These are phyloP conservation scores for Eimeria tenella DNA, from an alignment of 169 alveolate species.

Conservation along the genomic window DNA sequence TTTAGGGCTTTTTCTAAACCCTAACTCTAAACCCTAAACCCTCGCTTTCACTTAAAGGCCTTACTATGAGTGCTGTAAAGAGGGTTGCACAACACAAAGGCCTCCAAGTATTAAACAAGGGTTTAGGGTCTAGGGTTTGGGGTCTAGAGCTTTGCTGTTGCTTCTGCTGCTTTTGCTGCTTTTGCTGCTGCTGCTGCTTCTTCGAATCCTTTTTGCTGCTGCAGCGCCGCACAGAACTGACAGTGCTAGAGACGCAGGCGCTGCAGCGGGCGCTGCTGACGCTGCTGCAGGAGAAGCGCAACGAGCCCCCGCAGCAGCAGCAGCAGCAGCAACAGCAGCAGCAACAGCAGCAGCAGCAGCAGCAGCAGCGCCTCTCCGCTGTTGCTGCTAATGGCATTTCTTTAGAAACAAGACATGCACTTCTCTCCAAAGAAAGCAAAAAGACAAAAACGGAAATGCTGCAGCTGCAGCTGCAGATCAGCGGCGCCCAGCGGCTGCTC, in stretches of 20 bases:
- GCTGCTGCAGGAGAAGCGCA: constrained; percentile 22
- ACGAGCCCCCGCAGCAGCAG: background rate
- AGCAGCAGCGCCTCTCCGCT: constrained; percentile 4
- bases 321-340: constrained; percentile 41
- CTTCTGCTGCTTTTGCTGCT: background rate
- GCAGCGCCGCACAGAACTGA: constrained; percentile 27
- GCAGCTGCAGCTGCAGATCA: constrained; percentile 1
- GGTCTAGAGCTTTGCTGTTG: too few species aligned
- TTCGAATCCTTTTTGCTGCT: constrained; percentile 12
- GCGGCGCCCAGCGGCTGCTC: constrained; percentile 27
- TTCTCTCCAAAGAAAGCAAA: background rate
- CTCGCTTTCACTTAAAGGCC: background rate
- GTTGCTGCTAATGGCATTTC: background rate
- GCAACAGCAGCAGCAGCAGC: background rate
- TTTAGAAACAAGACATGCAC: background rate
- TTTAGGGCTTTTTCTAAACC: background rate
- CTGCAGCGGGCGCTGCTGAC: background rate
- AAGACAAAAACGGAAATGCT: background rate
- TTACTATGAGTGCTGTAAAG: background rate
- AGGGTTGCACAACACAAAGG: too few species aligned
- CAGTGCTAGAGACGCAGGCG: background rate
- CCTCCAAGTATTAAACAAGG: too few species aligned
- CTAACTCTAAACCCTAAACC: too few species aligned
- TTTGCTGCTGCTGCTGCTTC: background rate
- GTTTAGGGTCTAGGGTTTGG: too few species aligned